Evolutionary conservation across 805 yeast genomes (phyloP).

Genomic region (Cyberlindnera maclurae): DNA sequence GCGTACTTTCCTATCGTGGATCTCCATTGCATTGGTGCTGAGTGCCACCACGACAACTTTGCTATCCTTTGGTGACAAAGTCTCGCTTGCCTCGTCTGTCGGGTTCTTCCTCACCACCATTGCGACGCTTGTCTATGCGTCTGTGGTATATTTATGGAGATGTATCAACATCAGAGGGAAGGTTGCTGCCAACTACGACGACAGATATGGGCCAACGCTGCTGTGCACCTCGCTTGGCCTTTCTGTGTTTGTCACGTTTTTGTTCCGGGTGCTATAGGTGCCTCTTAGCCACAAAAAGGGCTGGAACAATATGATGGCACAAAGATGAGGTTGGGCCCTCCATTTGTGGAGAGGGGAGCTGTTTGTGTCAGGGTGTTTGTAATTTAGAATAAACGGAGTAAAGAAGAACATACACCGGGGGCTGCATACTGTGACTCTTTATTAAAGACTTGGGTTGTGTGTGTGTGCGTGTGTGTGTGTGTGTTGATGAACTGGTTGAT

Average conservation of each 20-base stretch:
- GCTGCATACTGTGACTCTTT: no score
- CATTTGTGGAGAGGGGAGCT: no score
- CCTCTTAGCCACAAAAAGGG: no score
- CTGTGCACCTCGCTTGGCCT: slow-evolving; percentile 69
- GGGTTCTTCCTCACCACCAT: slow-evolving; percentile 83
- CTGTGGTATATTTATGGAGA: slow-evolving; percentile 71
- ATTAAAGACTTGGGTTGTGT: no score
- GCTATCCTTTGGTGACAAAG: slow-evolving; percentile 72
- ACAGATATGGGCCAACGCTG: slow-evolving; percentile 77
- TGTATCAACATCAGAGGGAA: slow-evolving; percentile 76
- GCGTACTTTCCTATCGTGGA: slow-evolving; percentile 90
- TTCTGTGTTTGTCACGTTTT: slow-evolving; percentile 57
- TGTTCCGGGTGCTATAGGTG: slow-evolving; percentile 27
- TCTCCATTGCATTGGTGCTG: slow-evolving; percentile 80
- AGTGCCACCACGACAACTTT: slow-evolving; percentile 87
- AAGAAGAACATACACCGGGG: no score
- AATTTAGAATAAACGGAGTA: no score
- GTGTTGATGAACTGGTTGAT: no score
- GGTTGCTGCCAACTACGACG: slow-evolving; percentile 80
- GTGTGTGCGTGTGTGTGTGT: no score
- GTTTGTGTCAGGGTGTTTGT: no score
- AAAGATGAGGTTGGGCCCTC: no score
- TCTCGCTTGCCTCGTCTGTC: slow-evolving; percentile 73
- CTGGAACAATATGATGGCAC: no score
- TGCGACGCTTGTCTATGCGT: slow-evolving; percentile 64